Percentiles rank a stretch among this genome's conserved stretches.
Conservation (phyloP, 129 eudicot species). For the Lonicera japonica region DNA sequence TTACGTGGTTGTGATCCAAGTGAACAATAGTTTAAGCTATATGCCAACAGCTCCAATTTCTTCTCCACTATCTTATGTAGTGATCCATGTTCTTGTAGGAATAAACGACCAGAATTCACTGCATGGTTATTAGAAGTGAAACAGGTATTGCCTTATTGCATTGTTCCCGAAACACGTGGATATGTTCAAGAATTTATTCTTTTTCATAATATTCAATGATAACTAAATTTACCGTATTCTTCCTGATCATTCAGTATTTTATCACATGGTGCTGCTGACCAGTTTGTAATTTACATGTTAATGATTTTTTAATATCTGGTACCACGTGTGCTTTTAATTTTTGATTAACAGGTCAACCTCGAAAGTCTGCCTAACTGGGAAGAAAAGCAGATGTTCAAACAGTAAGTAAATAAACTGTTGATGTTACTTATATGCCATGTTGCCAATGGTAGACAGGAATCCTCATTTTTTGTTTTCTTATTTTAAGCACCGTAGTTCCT, state of each 20-base stretch:
- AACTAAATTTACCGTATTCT: too few species aligned
- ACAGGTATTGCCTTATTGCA: conserved; percentile 38
- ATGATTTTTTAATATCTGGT: too few species aligned
- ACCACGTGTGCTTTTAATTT: too few species aligned
- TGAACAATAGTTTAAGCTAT: too few species aligned
- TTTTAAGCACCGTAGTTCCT: neutral
- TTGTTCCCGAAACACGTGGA: too few species aligned
- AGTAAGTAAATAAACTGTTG: conserved; percentile 39
- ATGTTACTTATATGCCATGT: neutral
- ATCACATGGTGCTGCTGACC: too few species aligned
- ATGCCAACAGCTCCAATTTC: neutral
- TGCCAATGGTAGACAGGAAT: neutral
- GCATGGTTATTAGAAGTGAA: conserved; percentile 94
- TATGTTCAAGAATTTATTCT: too few species aligned
- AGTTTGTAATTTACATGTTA: too few species aligned
- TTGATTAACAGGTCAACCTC: conserved; percentile 69
- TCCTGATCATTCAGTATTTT: too few species aligned
- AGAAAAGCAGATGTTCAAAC: conserved; percentile 95
- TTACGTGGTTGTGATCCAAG: too few species aligned
- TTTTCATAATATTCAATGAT: too few species aligned
- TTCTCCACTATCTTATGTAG: conserved; percentile 3
- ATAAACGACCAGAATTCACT: conserved; percentile 92
- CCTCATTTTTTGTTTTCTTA: neutral
- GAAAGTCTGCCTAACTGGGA: conserved; percentile 95
- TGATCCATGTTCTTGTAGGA: conserved; percentile 42